Conservation (phyloP, 1,284 basidiomycete species). For the Exobasidium cylindrosporum region DNA sequence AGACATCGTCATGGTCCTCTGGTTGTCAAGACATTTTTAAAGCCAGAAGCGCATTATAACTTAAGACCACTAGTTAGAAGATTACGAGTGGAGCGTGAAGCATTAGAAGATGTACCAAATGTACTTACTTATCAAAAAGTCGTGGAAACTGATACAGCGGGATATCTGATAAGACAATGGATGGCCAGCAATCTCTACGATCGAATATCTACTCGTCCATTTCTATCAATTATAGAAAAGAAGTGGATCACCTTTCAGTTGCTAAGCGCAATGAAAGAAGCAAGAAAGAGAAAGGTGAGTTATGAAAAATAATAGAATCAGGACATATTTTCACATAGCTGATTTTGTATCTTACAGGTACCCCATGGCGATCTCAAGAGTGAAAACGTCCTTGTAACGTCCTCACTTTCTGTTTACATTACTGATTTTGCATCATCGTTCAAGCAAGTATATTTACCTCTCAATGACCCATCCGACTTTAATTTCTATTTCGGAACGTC, state of each 20-base stretch:
- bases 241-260: slow-evolving; percentile 98
- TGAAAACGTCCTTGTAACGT: slow-evolving; percentile 93
- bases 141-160: slow-evolving; percentile 92
- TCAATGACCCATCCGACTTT: slow-evolving; percentile 96
- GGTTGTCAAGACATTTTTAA: slow-evolving; percentile 77
- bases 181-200: slow-evolving; percentile 92
- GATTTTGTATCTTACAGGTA: slow-evolving; percentile 60
- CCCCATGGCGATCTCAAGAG: slow-evolving; percentile 97
- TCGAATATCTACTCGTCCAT: slow-evolving; percentile 96
- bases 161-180: slow-evolving; percentile 93
- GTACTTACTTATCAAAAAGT: slow-evolving; percentile 86
- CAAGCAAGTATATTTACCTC: slow-evolving; percentile 91
- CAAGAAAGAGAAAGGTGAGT: slow-evolving; percentile 65
- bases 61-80: slow-evolving; percentile 68
- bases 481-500: slow-evolving; percentile 98
- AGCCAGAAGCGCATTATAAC: slow-evolving; percentile 71
- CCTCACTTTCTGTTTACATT: slow-evolving; percentile 91
- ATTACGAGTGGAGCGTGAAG: slow-evolving; percentile 75
- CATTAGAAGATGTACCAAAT: slow-evolving; percentile 78
- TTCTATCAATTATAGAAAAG: slow-evolving; percentile 86
- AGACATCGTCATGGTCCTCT: slow-evolving; percentile 70
- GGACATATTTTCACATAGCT: too few relatives aligned
- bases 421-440: slow-evolving; percentile 90
- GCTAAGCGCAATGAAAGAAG: slow-evolving; percentile 76
- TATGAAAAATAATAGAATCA: too few relatives aligned